Evolutionary conservation across 495 filamentous ascomycete species (phyloP), one percentile per base, ranked within the genome.

Genomic region (Cercophora samala): DNA sequence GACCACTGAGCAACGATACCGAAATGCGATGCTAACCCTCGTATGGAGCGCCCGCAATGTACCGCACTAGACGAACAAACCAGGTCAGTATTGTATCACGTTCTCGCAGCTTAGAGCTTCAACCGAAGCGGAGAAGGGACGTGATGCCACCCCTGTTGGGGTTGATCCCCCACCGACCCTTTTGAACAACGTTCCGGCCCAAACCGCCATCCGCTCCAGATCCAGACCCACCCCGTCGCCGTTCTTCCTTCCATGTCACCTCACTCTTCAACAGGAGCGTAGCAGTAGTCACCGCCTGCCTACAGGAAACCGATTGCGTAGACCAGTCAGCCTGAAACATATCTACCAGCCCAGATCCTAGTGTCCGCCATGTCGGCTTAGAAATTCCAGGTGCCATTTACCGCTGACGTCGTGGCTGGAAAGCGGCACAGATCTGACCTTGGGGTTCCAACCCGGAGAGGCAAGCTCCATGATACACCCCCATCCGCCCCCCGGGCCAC

Each of bases 391-490:
- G 37, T 46, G 37, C 37, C 37, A 46, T 46, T 46, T 46, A 60
- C 58, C 58, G 25, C 22, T 60, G 58, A 60, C 58, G 58, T 13
- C 58, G 58, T 60, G 58, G 58, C 58, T 60, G 58, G 25, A 60
- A 29, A 60, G 53, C 53, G 53, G 53, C 53, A 56, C 53, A 56
- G n/a, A 23, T 56, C 53, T 56, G 8, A 56, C 53, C n/a, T 46
- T 29, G 26, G 15, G 9, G 9, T 46, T 46, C 53, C n/a, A 56
- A 22, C 53, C 53, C 53, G 53, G 53, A 56, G 53, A 56, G 22
- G n/a, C 53, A 56, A 56, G n/a, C 11, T 56, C 53, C 53, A 19
- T 56, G 53, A 46, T 46, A 29, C 26, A 29, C 26, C 13, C 37
- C 29, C 29, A 8, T 3, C 29, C 29, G 8, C 3, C 29, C 29